phyloP scores from a whole-genome alignment of 805 yeast species.

The Zygosaccharomyces bisporus region DNA sequence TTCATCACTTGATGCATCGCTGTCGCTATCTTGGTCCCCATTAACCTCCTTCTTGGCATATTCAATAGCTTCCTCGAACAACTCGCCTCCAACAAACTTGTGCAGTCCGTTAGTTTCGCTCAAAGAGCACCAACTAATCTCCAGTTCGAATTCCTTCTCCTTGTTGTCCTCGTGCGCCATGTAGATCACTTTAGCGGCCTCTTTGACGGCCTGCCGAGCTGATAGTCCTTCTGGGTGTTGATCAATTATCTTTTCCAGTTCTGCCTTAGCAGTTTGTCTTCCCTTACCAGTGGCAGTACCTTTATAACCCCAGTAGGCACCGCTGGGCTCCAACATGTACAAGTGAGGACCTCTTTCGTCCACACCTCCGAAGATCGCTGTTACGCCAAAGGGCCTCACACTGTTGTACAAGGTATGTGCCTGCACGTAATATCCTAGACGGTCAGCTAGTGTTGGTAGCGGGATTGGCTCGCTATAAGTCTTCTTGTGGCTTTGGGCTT shows the following conservation, averaged over 20 bases:
- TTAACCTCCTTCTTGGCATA: conserved; percentile 76
- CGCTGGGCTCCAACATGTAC: conserved; percentile 97
- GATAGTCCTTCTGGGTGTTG: conserved; percentile 48
- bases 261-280: conserved; percentile 95
- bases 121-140: conserved; percentile 80
- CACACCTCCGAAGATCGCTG: conserved; percentile 89
- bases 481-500: conserved; percentile 73
- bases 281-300: conserved; percentile 99
- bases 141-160: conserved; percentile 95
- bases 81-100: conserved; percentile 70
- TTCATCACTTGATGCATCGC: conserved; percentile 23
- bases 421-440: conserved; percentile 88
- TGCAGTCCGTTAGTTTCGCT: conserved; percentile 79
- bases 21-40: conserved; percentile 27
- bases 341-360: conserved; percentile 88
- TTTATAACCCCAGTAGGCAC: conserved; percentile 93
- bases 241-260: conserved; percentile 72
- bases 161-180: conserved; percentile 96
- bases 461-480: conserved; percentile 74
- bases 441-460: conserved; percentile 76
- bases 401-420: conserved; percentile 94
- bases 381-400: conserved; percentile 95
- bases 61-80: conserved; percentile 77
- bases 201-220: conserved; percentile 80
- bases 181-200: conserved; percentile 90